Conservation (phyloP, 108 stramenopile genomes). For the Pinguiococcus pyrenoidosus region DNA sequence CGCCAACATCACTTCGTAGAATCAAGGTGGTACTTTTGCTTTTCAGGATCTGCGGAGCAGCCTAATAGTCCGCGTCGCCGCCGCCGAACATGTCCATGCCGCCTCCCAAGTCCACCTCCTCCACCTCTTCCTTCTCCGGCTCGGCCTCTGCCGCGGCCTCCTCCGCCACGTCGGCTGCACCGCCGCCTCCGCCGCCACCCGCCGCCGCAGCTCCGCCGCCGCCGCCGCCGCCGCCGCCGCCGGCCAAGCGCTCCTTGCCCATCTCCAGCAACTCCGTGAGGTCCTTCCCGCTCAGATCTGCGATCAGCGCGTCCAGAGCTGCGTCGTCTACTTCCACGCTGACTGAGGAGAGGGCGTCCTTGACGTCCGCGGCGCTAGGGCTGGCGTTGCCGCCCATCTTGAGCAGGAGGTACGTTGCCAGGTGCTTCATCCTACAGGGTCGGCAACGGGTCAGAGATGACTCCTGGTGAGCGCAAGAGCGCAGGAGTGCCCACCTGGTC, state of each 20-base stretch:
- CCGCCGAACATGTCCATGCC: slow-evolving; percentile 39
- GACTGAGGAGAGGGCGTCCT: slow-evolving; percentile 53
- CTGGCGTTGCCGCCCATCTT: slow-evolving; percentile 67
- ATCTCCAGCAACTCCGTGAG: slow-evolving; percentile 56
- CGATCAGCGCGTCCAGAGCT: slow-evolving; percentile 39
- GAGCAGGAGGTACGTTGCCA: slow-evolving; percentile 73
- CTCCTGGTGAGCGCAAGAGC: too few relatives aligned
- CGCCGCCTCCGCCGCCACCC: slow-evolving; percentile 32
- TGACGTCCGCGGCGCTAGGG: slow-evolving; percentile 74
- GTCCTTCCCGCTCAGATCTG: slow-evolving; percentile 77
- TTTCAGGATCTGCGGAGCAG: too few relatives aligned
- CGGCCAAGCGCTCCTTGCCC: slow-evolving; percentile 62
- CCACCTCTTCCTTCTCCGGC: slow-evolving; percentile 22
- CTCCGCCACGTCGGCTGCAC: slow-evolving; percentile 27
- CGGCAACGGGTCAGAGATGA: too few relatives aligned
- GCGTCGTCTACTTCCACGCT: slow-evolving; percentile 63
- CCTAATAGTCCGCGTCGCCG: too few relatives aligned
- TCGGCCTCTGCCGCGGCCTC: slow-evolving; percentile 10
- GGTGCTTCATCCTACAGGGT: slow-evolving; percentile 70
- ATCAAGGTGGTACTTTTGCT: too few relatives aligned
- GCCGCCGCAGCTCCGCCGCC: slow-evolving; percentile 37
- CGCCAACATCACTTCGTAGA: too few relatives aligned
- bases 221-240: slow-evolving; percentile 76
- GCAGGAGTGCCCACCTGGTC: too few relatives aligned
- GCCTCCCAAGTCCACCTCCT: slow-evolving; percentile 34